phyloP scores from a whole-genome alignment of 768 basidiomycete genomes.

The Pisolithus sp. region DNA sequence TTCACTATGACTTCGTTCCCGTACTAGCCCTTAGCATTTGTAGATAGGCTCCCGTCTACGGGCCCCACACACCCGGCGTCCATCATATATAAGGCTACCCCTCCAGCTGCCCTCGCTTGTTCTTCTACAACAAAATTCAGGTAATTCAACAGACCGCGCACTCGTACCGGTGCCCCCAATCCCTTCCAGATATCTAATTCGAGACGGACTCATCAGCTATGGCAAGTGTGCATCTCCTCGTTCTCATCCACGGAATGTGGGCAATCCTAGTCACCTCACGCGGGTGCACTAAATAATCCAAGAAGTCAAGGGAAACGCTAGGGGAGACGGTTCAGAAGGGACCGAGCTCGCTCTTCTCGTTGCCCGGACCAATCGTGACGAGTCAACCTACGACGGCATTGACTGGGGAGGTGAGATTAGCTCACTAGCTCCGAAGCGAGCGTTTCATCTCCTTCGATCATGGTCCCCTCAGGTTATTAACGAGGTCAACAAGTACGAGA shows the following conservation, averaged over 20 bases:
- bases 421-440: too few species aligned
- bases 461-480: conserved; percentile 42
- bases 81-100: too few species aligned
- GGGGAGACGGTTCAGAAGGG: conserved; percentile 24
- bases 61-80: too few species aligned
- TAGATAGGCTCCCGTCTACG: too few species aligned
- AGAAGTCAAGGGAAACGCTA: conserved; percentile 31
- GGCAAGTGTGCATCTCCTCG: conserved; percentile 34
- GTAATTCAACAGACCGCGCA: neutral
- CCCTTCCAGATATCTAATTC: too few species aligned
- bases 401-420: conserved; percentile 67
- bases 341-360: conserved; percentile 55
- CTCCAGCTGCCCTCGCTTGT: too few species aligned
- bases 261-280: conserved; percentile 57
- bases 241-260: conserved; percentile 70
- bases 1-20: too few species aligned
- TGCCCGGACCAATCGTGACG: conserved; percentile 57
- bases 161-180: too few species aligned
- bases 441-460: neutral
- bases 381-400: conserved; percentile 75
- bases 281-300: conserved; percentile 49
- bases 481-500: conserved; percentile 46
- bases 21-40: too few species aligned
- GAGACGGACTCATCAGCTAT: conserved; percentile 9
- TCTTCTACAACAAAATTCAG: neutral